Percentiles rank a stretch among this genome's conserved stretches.
These are phyloP conservation scores for Pisolithus marmoratus DNA, from an alignment of 768 basidiomycete species.

Conservation along the genomic window DNA sequence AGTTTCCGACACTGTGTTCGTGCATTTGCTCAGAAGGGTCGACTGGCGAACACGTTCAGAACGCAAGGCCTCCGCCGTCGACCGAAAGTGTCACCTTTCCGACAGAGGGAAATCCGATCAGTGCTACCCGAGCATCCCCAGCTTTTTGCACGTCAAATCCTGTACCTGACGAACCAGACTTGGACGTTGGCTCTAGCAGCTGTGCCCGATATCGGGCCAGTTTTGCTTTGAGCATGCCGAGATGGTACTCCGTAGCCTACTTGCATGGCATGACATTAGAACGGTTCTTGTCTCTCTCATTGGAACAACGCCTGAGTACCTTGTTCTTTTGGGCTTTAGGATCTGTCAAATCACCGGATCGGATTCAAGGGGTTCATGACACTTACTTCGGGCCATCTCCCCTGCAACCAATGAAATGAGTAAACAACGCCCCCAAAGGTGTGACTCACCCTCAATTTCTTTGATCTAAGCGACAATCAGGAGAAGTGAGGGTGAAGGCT, in stretches of 20 bases:
- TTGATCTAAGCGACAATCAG: slow-evolving; percentile 59
- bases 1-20: slow-evolving; percentile 81
- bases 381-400: slow-evolving; percentile 96
- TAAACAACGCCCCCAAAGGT: neutral
- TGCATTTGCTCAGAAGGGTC: slow-evolving; percentile 86
- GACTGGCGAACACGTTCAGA: slow-evolving; percentile 44
- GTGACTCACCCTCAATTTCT: slow-evolving; percentile 82
- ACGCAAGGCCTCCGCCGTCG: neutral
- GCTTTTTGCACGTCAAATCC: slow-evolving; percentile 87
- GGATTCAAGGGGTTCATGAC: neutral
- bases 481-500: slow-evolving; percentile 2
- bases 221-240: slow-evolving; percentile 91
- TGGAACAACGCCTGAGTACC: slow-evolving; percentile 34
- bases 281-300: slow-evolving; percentile 1
- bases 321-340: slow-evolving; percentile 91
- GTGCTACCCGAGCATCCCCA: slow-evolving; percentile 85
- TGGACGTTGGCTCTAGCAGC: slow-evolving; percentile 85
- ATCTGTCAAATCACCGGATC: neutral
- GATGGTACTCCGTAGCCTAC: slow-evolving; percentile 90
- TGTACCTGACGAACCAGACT: slow-evolving; percentile 72
- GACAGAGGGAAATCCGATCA: slow-evolving; percentile 95
- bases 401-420: slow-evolving; percentile 39
- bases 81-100: slow-evolving; percentile 53
- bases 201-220: slow-evolving; percentile 92
- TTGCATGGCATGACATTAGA: slow-evolving; percentile 9